Base-by-base conservation (phyloP, 805 yeast genomes). In the Metschnikowia anglica region DNA sequence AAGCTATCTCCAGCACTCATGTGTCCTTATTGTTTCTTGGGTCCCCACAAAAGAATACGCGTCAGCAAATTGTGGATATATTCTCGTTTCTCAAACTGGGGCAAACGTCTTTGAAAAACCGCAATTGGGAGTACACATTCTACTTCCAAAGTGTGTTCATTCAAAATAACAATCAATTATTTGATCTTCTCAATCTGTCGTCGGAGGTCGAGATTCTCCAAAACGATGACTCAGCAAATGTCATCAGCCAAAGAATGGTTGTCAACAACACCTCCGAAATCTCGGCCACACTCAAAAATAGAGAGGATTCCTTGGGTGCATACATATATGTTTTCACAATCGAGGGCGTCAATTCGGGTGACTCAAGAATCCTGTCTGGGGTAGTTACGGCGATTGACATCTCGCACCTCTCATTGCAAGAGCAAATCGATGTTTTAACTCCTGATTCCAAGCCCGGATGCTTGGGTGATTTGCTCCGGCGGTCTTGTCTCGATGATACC, bases 21-120 rank as follows among this genome's bases (percentile, higher is more conserved):
- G 53, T 56, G 2, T 44, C 60, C 2, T 34, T 61, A 8, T 24
- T 58, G 1, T 52, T 55, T 37, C 21, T 46, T 4, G 65, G 65
- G n/a, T 26, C 37, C 13, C 28, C 18, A 3, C 42, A 23, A 18
- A 16, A 31, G 5, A 26, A 35, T 11, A 24, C 35, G 20, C 13
- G 20, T 6, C 31, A 13, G 20, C 35, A 39, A 15, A 16, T 29
- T n/a, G 17, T 8, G 17, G 26, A 27, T n/a, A 31, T 40, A 4
- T 37, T 21, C 9, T 15, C 33, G 10, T 37, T 46, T n/a, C 19
- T 46, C 5, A 19, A 27, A 34, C 16, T 10, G 11, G 33, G 31
- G 7, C 25, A n/a, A 17, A 16, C 26, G 11, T 5, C 15, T 5
- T 11, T 5, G 18, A 8, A 3, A 10, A 17, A 17, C 7, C 4